Percentiles rank a stretch among this genome's conserved stretches.
Conservation (phyloP, 371 early-diverging fungal genomes). For the Syncephalastrum racemosum region DNA sequence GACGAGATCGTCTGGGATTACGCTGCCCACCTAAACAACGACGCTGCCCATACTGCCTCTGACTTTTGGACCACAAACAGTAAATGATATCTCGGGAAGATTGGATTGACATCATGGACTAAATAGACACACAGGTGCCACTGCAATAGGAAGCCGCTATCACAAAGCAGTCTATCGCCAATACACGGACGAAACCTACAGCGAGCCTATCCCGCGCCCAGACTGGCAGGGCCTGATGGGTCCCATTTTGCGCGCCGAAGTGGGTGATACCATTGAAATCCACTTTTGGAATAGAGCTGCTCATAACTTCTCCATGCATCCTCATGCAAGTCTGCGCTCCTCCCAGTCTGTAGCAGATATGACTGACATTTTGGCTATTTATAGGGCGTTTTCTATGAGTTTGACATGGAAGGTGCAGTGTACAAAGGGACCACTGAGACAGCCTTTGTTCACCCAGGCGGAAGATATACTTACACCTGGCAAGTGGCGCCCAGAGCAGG, state of each 20-base stretch:
- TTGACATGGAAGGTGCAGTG: constrained; percentile 54
- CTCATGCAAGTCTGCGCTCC: constrained; percentile 35
- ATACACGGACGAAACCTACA: constrained; percentile 45
- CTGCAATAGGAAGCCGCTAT: constrained; percentile 40
- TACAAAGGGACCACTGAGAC: constrained; percentile 36
- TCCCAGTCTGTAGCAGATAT: not conserved
- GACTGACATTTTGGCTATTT: not conserved
- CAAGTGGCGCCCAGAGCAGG: constrained; percentile 41
- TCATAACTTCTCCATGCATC: constrained; percentile 46
- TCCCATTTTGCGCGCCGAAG: constrained; percentile 50
- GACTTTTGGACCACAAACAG: constrained; percentile 22
- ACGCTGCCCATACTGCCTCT: not conserved
- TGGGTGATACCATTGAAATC: constrained; percentile 45
- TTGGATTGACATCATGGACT: not conserved
- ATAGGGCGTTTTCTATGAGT: constrained; percentile 47
- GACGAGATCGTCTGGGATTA: constrained; percentile 46
- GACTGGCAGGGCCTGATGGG: constrained; percentile 53
- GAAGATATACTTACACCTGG: constrained; percentile 46
- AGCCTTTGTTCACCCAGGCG: constrained; percentile 34
- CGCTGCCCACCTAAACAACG: not conserved
- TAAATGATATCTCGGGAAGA: constrained; percentile 6
- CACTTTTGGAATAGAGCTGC: constrained; percentile 46
- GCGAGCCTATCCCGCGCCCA: constrained; percentile 14
- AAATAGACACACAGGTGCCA: constrained; percentile 11
- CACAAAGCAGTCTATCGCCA: constrained; percentile 49